phyloP scores from a whole-genome alignment of 352 stramenopile species.

The Globisporangium paroecandrum region DNA sequence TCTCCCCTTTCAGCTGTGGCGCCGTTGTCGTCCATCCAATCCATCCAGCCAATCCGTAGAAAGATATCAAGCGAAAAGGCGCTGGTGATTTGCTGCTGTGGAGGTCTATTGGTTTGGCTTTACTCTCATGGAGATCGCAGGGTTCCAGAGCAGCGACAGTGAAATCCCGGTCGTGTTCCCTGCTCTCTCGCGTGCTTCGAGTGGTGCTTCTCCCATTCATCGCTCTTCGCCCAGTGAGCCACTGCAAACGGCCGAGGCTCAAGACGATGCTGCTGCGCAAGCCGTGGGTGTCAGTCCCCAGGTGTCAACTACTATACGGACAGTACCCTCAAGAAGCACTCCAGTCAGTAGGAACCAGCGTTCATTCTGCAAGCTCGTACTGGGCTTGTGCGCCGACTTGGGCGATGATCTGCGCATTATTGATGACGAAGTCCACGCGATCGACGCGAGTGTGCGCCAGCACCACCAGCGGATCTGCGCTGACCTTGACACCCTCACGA shows the following conservation, averaged over 20 bases:
- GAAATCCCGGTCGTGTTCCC: conserved; percentile 17
- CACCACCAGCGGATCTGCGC: background rate
- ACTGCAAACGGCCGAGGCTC: background rate
- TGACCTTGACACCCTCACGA: conserved; percentile 5
- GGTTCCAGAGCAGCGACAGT: background rate
- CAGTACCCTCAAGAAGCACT: background rate
- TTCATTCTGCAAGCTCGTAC: background rate
- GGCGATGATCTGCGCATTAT: background rate
- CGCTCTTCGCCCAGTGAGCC: background rate
- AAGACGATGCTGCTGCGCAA: background rate
- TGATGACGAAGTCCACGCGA: background rate
- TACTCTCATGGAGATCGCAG: background rate
- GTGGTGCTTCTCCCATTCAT: background rate
- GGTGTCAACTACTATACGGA: background rate
- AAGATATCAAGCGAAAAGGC: background rate
- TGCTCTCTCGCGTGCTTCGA: conserved; percentile 16
- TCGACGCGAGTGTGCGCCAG: background rate
- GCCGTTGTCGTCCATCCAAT: no score
- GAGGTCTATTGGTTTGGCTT: background rate
- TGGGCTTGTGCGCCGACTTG: conserved; percentile 2
- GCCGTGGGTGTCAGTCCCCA: background rate
- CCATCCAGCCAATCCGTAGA: background rate
- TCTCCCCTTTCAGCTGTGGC: no score
- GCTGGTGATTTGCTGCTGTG: background rate
- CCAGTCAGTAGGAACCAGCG: background rate